These are phyloP conservation scores for Candida albicans DNA, from an alignment of 1,139 yeast genomes.

Conservation along the genomic window DNA sequence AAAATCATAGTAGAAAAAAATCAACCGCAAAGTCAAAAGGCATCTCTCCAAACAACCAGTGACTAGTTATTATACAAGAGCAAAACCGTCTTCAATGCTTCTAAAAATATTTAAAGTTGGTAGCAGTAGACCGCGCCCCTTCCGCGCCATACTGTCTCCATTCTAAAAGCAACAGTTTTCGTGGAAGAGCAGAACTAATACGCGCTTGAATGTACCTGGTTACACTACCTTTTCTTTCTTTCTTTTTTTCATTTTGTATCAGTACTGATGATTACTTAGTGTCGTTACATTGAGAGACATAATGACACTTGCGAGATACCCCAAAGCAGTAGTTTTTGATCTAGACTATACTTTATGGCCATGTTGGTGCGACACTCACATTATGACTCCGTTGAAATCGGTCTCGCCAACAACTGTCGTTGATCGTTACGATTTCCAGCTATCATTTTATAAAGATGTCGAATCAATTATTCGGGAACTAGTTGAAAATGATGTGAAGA, in stretches of 20 bases:
- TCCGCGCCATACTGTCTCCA: neutral
- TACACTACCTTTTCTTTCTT: neutral
- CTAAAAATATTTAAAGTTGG: too few species aligned
- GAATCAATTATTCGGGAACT: constrained; percentile 52
- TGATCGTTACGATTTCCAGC: constrained; percentile 50
- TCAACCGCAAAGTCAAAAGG: too few species aligned
- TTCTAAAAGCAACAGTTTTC: too few species aligned
- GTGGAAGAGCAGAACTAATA: neutral
- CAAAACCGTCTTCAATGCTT: too few species aligned
- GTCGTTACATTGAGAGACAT: neutral
- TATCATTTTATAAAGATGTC: constrained; percentile 62
- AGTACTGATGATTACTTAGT: neutral
- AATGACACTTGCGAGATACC: constrained; percentile 30
- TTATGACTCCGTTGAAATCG: constrained; percentile 45
- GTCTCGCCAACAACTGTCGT: constrained; percentile 23
- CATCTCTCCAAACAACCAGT: too few species aligned
- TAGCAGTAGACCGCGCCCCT: too few species aligned
- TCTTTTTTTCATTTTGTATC: neutral
- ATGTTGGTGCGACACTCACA: constrained; percentile 67
- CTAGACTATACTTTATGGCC: constrained; percentile 80
- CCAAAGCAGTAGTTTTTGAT: constrained; percentile 69
- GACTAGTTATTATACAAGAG: too few species aligned
- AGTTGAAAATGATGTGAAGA: constrained; percentile 39
- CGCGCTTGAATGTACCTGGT: neutral
- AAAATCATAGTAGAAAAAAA: too few species aligned